Conservation (phyloP, 2,329 filamentous ascomycete genomes). For the Xylariales sp. region DNA sequence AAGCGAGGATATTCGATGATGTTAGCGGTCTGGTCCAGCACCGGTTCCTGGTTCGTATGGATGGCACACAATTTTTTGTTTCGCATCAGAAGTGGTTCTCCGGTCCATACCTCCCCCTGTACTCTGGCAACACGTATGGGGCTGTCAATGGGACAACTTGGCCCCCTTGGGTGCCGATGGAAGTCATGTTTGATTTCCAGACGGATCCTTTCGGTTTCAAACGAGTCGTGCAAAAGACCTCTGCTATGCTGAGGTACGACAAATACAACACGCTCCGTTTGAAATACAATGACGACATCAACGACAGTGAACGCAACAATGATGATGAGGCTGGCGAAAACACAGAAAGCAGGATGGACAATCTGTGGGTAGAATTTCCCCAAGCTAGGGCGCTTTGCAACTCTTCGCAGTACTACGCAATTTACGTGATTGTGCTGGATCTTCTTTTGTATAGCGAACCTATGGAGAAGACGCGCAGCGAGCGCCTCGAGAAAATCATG, state of each 20-base stretch:
- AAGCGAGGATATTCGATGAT: slow-evolving; percentile 83
- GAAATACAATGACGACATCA: slow-evolving; percentile 95
- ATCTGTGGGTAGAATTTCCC: slow-evolving; percentile 95
- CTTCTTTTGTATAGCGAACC: slow-evolving; percentile 95
- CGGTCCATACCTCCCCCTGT: slow-evolving; percentile 81
- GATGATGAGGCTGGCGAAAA: slow-evolving; percentile 48
- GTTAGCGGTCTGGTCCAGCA: slow-evolving; percentile 95
- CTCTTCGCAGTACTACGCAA: slow-evolving; percentile 92
- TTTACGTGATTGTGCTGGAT: slow-evolving; percentile 97
- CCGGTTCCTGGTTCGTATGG: slow-evolving; percentile 91
- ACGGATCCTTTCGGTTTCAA: slow-evolving; percentile 96
- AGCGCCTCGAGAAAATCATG: slow-evolving; percentile 97
- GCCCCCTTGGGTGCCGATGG: slow-evolving; percentile 97
- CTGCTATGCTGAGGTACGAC: slow-evolving; percentile 88
- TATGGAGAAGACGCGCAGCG: slow-evolving; percentile 92
- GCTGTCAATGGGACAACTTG: slow-evolving; percentile 79
- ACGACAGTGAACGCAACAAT: slow-evolving; percentile 58
- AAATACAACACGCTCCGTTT: slow-evolving; percentile 96
- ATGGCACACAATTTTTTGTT: slow-evolving; percentile 97
- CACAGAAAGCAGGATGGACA: slow-evolving; percentile 81
- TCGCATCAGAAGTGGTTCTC: slow-evolving; percentile 89
- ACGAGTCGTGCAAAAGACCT: slow-evolving; percentile 93
- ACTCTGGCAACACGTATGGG: slow-evolving; percentile 91
- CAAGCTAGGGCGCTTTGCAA: slow-evolving; percentile 93
- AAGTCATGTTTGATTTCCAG: slow-evolving; percentile 97